phyloP scores from a whole-genome alignment of 2,329 filamentous ascomycete species.

The Seiridium unicorne region DNA sequence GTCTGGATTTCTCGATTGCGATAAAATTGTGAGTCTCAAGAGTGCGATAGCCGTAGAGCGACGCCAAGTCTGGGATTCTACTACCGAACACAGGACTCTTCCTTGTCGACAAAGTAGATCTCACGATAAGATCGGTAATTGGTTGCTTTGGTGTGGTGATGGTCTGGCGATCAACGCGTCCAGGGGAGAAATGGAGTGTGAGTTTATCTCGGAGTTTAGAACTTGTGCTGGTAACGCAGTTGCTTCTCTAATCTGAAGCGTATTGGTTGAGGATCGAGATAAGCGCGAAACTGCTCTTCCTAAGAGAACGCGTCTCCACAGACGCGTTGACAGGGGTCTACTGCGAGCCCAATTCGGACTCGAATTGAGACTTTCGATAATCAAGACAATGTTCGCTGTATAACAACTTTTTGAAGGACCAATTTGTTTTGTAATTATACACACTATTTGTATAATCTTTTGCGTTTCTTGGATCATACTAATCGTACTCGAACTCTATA shows the following conservation, averaged over 20 bases:
- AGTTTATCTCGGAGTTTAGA: no score
- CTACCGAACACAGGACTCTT: background rate
- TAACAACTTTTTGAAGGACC: no score
- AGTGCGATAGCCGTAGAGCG: no score
- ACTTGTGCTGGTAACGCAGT: no score
- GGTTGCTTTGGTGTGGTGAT: background rate
- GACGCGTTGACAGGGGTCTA: slow-evolving; percentile 1
- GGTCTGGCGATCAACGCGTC: no score
- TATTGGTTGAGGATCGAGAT: background rate
- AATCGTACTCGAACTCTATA: no score
- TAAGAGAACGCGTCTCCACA: slow-evolving; percentile 4
- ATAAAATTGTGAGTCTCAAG: no score
- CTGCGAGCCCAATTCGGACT: background rate
- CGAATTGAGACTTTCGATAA: background rate
- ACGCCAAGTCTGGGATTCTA: background rate
- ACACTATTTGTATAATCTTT: background rate
- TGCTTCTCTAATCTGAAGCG: no score
- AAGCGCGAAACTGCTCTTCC: background rate
- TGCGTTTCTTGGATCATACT: background rate
- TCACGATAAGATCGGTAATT: background rate
- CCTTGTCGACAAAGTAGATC: background rate
- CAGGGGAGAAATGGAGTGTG: no score
- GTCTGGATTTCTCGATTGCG: no score
- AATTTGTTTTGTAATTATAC: no score
- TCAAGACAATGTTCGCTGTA: no score